Base-by-base conservation (phyloP, 208 protist species). In the Acanthamoeba rhysodes region DNA sequence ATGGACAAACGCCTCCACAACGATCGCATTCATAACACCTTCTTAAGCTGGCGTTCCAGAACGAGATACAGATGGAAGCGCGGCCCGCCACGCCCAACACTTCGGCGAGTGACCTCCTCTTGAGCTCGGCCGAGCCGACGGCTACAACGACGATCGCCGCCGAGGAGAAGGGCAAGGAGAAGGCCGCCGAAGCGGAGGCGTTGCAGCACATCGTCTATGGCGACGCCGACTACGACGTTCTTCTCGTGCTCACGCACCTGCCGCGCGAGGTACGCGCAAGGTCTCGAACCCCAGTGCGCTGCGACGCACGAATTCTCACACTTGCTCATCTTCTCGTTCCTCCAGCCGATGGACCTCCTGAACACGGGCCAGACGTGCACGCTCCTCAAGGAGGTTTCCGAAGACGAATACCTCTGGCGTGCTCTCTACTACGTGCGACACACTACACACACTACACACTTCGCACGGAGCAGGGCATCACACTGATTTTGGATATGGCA, bases 171-270 rank as follows among this genome's bases (percentile, higher is more conserved):
- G 74, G 74, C 74, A 84, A 84, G 41, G 74, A 84, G 32, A 45
- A 34, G 37, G 41, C 29, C 8, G 74, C 29, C 9, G 74, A 84
- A 10, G 32, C 10, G 37, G 37, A 45, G 34, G 29, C 18, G 24
- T 8, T 66, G 66, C 24, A 72, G 66, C 29, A 84, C 29, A 53
- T 84, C 45, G 41, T 29, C 18, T 84, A 84, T 20, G 74, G 74
- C 74, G 74, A 84, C 24, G 74, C 74, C 24, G 41, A 84, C 45
- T 53, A 84, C 74, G 55, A 84, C 74, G 24, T 84, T 9, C 74
- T 84, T 29, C 74, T 84, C 74, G n/a, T 84, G 4, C 74, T 84
- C 37, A 84, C 74, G 6, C 74, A 84, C 74, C 45, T 84, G 29
- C 74, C 74, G 4, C 29, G 74, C n/a, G 74, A 84, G 74, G 74